Evolutionary conservation across 768 basidiomycete genomes (phyloP), one percentile per base, ranked within the genome.

Genomic region (Auriscalpium orientale): DNA sequence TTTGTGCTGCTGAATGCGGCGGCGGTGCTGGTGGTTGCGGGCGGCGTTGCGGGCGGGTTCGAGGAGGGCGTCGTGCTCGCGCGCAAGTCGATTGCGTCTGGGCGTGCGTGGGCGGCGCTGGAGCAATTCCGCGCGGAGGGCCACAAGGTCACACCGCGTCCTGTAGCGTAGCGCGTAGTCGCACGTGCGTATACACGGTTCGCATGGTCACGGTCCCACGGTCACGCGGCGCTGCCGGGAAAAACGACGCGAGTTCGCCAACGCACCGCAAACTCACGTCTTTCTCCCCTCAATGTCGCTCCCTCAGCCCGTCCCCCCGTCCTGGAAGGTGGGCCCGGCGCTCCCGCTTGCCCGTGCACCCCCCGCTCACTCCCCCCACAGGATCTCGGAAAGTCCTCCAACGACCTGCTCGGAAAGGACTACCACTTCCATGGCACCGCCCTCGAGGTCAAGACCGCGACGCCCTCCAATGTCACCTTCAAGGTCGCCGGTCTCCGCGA

Each of bases 341-440:
- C 38, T 48, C 49, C 13, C n/a, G n/a, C 12, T 2, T 52, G 35
- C 16, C 48, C 10, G 36, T 35, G 49, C 36, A 11, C 51, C 55
- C 15, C 55, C 34, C 56, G 50, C 12, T 49, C 1, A 45, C 37
- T 38, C 45, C 40, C 48, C 54, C 51, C 62, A 33, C 64, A 93
- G 91, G 91, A 93, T 73, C 86, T 93, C 65, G 95, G 95, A 74
- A 98, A 98, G 83, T 94, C 93, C 63, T 91, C 93, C 74, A 91
- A 85, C 67, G 95, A 98, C 82, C 76, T 98, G 61, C 80, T 99
- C 65, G 79, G 79, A 71, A 93, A 87, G 79, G 97, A 99, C 79
- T 98, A 84, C 79, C 85, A 82, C 65, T 87, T 91, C 83, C 70
- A 76, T 53, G 83, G 82, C 35, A 80, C 78, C 56, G 71, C 77